Conservation (phyloP, 768 basidiomycete genomes). For the Sutorius australiensis region DNA sequence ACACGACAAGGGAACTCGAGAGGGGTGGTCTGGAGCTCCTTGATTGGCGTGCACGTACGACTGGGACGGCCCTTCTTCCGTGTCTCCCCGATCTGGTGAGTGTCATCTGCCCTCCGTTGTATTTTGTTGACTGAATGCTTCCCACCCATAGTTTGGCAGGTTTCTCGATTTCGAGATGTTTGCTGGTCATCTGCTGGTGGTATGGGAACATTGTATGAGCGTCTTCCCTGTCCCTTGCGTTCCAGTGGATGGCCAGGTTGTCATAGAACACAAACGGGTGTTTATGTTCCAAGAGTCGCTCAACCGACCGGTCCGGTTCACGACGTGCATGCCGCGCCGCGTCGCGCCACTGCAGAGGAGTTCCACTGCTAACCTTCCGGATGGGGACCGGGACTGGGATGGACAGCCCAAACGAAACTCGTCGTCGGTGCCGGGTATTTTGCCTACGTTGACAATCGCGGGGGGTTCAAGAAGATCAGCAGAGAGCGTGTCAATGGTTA, state of each 20-base stretch:
- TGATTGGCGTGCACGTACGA: constrained; percentile 25
- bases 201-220: constrained; percentile 28
- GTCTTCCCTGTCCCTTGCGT: constrained; percentile 23
- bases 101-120: background rate
- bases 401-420: background rate
- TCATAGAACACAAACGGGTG: constrained; percentile 22
- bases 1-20: constrained; percentile 16
- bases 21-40: constrained; percentile 26
- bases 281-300: constrained; percentile 28
- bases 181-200: constrained; percentile 19
- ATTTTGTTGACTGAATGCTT: background rate
- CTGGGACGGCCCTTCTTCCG: constrained; percentile 26
- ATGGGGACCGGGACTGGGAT: background rate
- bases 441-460: constrained; percentile 24
- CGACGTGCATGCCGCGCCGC: constrained; percentile 21
- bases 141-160: constrained; percentile 16
- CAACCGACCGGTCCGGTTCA: constrained; percentile 24
- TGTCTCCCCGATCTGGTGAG: constrained; percentile 21
- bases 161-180: constrained; percentile 28
- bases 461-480: constrained; percentile 15
- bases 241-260: constrained; percentile 18
- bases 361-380: background rate
- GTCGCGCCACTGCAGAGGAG: background rate
- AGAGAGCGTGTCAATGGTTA: constrained; percentile 19
- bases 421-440: background rate